A percentile compares a stretch with the other conserved stretches of the same genome.
phyloP scores from a whole-genome alignment of 495 filamentous ascomycete species.

The Penicillium antarcticum region DNA sequence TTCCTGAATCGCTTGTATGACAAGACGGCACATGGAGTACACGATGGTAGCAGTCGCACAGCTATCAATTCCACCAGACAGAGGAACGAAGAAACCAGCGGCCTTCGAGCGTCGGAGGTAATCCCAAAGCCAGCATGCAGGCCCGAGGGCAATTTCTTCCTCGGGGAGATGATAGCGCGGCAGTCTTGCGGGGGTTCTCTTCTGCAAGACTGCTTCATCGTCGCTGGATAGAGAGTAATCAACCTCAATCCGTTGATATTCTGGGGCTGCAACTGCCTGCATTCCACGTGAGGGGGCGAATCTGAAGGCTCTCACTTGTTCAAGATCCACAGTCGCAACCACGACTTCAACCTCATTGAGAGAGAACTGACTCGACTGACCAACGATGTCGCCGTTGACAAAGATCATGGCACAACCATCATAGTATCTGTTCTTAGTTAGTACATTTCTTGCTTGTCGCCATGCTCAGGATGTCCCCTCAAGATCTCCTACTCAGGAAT shows the following conservation, averaged over 20 bases:
- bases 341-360: slow-evolving; percentile 82
- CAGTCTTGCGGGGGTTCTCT: slow-evolving; percentile 36
- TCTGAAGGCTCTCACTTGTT: slow-evolving; percentile 54
- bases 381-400: slow-evolving; percentile 68
- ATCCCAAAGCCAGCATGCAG: slow-evolving; percentile 81
- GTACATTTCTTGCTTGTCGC: no score
- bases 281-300: slow-evolving; percentile 33
- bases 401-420: slow-evolving; percentile 80
- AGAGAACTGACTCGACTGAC: slow-evolving; percentile 69
- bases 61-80: slow-evolving; percentile 68
- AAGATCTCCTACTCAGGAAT: no score
- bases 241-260: slow-evolving; percentile 32
- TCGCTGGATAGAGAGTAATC: slow-evolving; percentile 33
- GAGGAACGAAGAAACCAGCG: slow-evolving; percentile 58
- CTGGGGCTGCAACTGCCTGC: slow-evolving; percentile 34
- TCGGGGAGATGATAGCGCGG: slow-evolving; percentile 60
- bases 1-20: slow-evolving; percentile 72
- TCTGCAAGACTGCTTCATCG: slow-evolving; percentile 30
- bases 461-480: no score
- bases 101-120: slow-evolving; percentile 66
- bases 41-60: slow-evolving; percentile 66
- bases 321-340: slow-evolving; percentile 77
- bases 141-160: slow-evolving; percentile 71
- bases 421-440: slow-evolving; percentile 35
- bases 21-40: slow-evolving; percentile 74